A percentile compares a stretch with the other conserved stretches of the same genome.
These are phyloP conservation scores for Cadophora luteo-olivacea DNA, from an alignment of 2,329 filamentous ascomycete genomes.

Conservation along the genomic window DNA sequence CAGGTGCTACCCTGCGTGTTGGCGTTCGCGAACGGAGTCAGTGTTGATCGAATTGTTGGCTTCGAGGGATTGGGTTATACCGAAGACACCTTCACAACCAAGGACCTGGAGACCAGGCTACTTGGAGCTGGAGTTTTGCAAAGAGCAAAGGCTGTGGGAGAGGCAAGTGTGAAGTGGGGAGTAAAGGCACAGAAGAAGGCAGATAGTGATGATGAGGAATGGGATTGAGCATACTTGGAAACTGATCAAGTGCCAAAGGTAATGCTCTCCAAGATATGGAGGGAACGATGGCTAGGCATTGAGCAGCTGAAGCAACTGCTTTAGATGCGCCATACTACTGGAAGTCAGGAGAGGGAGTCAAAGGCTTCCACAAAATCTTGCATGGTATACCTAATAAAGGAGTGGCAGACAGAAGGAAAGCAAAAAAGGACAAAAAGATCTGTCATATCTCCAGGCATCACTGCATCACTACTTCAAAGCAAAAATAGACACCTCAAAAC, in stretches of 20 bases:
- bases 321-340: not conserved
- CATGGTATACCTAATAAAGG: not conserved
- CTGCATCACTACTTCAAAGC: no score
- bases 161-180: slow-evolving; percentile 48
- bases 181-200: slow-evolving; percentile 46
- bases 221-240: slow-evolving; percentile 46
- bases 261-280: not conserved
- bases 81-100: slow-evolving; percentile 58
- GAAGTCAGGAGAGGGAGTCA: not conserved
- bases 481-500: no score
- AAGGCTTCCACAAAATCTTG: not conserved
- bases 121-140: slow-evolving; percentile 57
- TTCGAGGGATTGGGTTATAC: slow-evolving; percentile 63
- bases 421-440: no score
- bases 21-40: slow-evolving; percentile 60
- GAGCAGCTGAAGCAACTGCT: not conserved
- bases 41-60: slow-evolving; percentile 62
- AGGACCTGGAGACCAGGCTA: slow-evolving; percentile 59
- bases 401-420: not conserved
- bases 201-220: slow-evolving; percentile 56
- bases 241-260: not conserved
- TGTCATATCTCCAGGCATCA: no score
- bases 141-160: slow-evolving; percentile 56
- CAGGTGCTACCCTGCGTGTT: slow-evolving; percentile 65
- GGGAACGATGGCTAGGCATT: not conserved